phyloP scores from a whole-genome alignment of 345 rosid species.

The Melaleuca alternifolia region DNA sequence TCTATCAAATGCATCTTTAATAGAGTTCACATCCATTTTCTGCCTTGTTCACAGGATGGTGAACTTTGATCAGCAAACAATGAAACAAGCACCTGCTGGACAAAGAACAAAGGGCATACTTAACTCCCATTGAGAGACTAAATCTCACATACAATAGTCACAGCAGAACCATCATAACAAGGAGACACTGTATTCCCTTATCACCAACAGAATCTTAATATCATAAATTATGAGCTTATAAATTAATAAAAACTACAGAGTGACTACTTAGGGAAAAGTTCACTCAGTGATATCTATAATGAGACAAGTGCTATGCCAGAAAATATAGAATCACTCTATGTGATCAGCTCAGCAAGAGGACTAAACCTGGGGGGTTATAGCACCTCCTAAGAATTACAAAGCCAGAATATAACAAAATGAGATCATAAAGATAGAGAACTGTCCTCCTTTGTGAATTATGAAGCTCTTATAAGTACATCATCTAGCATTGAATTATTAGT shows the following conservation, averaged over 20 bases:
- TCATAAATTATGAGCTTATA: background rate
- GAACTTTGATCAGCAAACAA: background rate
- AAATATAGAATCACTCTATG: background rate
- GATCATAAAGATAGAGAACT: background rate
- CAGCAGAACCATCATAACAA: background rate
- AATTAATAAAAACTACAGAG: background rate
- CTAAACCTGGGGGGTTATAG: background rate
- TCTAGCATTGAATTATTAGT: background rate
- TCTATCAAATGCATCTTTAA: conserved; percentile 57
- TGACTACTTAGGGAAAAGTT: background rate
- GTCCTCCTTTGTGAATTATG: background rate
- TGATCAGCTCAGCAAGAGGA: background rate
- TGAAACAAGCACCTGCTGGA: background rate
- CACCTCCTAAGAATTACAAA: background rate
- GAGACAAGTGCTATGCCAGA: background rate
- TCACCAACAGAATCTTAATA: background rate
- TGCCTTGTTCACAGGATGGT: background rate
- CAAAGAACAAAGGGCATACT: background rate
- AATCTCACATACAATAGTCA: background rate
- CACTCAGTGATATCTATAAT: background rate
- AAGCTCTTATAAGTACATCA: background rate
- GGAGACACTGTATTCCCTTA: background rate
- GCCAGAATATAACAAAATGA: background rate
- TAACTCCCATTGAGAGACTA: background rate
- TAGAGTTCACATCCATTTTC: conserved; percentile 31